Evolutionary conservation across 768 basidiomycete genomes (phyloP).

Genomic region (Tricholoma terreum): DNA sequence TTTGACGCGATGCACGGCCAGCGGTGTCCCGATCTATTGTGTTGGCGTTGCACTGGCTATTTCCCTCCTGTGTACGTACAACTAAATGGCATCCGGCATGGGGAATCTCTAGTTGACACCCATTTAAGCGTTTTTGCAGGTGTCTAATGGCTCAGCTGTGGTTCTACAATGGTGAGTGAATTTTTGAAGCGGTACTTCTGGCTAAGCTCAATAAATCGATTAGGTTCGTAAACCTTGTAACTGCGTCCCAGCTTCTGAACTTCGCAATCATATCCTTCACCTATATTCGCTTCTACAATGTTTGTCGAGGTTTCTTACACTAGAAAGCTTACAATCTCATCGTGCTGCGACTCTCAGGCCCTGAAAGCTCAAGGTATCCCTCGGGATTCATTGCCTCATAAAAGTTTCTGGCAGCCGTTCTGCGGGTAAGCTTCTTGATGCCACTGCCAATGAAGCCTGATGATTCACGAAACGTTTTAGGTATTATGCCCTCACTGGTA

Average conservation of each 20-base stretch:
- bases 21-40: constrained; percentile 58
- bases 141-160: constrained; percentile 45
- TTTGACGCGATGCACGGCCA: constrained; percentile 49
- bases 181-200: not conserved
- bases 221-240: constrained; percentile 50
- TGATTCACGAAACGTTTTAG: constrained; percentile 24
- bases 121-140: constrained; percentile 43
- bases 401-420: constrained; percentile 49
- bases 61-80: constrained; percentile 32
- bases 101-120: not conserved
- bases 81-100: not conserved
- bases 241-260: constrained; percentile 47
- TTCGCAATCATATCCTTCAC: constrained; percentile 46
- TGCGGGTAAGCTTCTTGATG: constrained; percentile 34
- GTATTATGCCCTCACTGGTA: constrained; percentile 45
- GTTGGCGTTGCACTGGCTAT: constrained; percentile 41
- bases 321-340: not conserved
- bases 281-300: constrained; percentile 47
- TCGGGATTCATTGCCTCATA: constrained; percentile 43
- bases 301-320: constrained; percentile 15
- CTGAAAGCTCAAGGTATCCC: constrained; percentile 43
- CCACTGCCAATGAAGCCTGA: not conserved
- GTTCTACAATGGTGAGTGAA: constrained; percentile 43
- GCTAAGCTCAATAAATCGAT: not conserved
- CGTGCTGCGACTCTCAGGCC: constrained; percentile 29